Evolutionary conservation across 139 green algal species (phyloP), one percentile per base, ranked within the genome.

Genomic region (Chlorella vulgaris): DNA sequence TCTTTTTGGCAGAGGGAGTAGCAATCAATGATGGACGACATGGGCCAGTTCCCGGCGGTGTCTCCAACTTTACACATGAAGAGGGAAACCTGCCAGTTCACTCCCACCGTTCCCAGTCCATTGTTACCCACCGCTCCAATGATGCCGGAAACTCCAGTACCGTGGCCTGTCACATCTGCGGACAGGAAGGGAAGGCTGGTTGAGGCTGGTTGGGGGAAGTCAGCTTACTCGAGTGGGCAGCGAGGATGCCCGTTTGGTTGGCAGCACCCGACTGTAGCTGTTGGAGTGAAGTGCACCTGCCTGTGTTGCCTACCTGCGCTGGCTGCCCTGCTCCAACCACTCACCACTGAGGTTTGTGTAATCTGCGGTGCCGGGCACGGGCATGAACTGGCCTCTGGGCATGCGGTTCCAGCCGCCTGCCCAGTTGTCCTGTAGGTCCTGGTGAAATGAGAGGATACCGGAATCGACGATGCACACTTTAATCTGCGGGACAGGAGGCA

Each of bases 381-480:
- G 5, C 62, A 31, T 7, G 10, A 3, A 26, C 35, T 55, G 47
- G 47, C 62, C 35, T 3, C 15, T 26, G 18, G 18, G 15, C 35
- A 31, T 33, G n/a, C 21, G 18, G 65, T 73, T 73, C 65, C 65
- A 73, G 21, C 65, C 65, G 65, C 65, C 68, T 4, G 40, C 68
- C 7, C 94, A 67, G 69, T 90, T 92, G 31, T 13, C 35, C 15
- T 26, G 50, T 7, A 96, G 79, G 77, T 95, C 91, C 18, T 83
- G 82, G 79, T 96, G 92, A 5, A 74, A 84, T 35, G 88, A 55
- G 28, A 94, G 87, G 3, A 91, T 78, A 18, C 93, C 93, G 5
- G 86, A 92, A 81, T 94, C 92, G 6, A 95, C 85, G 36, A 96
- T 82, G 40, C 92, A 93, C 28, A 96, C 90, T 28, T 89, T 76